These are phyloP conservation scores for Phialocephala subalpina DNA, from an alignment of 2,329 filamentous ascomycete species.

Conservation along the genomic window DNA sequence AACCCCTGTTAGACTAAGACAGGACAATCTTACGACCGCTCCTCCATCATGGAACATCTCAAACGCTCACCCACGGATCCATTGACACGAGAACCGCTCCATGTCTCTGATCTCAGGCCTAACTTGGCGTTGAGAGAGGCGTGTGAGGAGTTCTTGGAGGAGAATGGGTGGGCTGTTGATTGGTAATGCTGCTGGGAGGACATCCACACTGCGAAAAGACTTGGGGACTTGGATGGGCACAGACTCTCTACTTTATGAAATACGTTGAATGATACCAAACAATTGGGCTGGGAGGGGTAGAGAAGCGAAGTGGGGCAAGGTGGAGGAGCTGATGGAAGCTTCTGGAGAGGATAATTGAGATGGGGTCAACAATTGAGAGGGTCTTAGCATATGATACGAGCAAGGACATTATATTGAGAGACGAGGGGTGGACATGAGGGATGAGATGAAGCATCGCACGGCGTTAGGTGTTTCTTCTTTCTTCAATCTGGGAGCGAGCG, in stretches of 20 bases:
- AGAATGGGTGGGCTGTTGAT: slow-evolving; percentile 93
- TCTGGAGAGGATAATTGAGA: too few species aligned
- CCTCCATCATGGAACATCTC: slow-evolving; percentile 86
- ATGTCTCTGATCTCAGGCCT: slow-evolving; percentile 74
- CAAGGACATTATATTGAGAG: too few species aligned
- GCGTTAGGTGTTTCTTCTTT: too few species aligned
- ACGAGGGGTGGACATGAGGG: too few species aligned
- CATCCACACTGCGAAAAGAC: too few species aligned
- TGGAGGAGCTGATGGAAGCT: too few species aligned
- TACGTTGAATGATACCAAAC: background rate
- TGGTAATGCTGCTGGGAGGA: slow-evolving; percentile 61
- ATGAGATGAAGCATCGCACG: too few species aligned
- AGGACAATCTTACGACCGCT: slow-evolving; percentile 89
- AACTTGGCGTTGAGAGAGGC: slow-evolving; percentile 85
- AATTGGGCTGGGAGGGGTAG: background rate
- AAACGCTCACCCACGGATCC: slow-evolving; percentile 80
- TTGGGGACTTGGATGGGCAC: background rate
- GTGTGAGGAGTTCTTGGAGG: slow-evolving; percentile 82
- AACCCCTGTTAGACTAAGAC: slow-evolving; percentile 70
- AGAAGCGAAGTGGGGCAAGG: too few species aligned
- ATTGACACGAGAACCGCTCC: slow-evolving; percentile 79
- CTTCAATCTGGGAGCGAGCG: too few species aligned
- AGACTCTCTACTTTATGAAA: background rate
- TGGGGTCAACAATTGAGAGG: too few species aligned
- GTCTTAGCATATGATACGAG: too few species aligned